phyloP scores from a whole-genome alignment of 2,329 filamentous ascomycete species.

The Microsporum ferrugineum region DNA sequence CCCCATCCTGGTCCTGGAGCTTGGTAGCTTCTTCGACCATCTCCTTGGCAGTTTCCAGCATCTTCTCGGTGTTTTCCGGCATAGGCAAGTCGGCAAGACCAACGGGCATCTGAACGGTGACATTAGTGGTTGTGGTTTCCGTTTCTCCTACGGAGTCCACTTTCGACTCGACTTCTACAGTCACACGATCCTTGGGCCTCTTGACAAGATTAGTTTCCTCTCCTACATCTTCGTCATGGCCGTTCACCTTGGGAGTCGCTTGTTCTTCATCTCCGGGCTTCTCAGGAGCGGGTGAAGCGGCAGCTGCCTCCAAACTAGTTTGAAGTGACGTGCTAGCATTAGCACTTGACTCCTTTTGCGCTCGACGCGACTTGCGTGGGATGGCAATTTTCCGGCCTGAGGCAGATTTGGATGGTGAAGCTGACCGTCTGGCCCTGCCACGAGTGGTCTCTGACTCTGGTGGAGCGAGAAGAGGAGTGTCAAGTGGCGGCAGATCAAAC shows the following conservation, averaged over 20 bases:
- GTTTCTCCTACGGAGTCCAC: slow-evolving; percentile 42
- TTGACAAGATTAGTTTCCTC: slow-evolving; percentile 7
- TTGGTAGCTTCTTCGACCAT: slow-evolving; percentile 68
- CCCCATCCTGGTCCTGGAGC: slow-evolving; percentile 28
- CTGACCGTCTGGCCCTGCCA: slow-evolving; percentile 47
- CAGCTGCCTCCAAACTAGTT: slow-evolving; percentile 36
- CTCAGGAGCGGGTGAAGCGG: slow-evolving; percentile 20
- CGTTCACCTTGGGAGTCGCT: slow-evolving; percentile 18
- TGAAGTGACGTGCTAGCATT: slow-evolving; percentile 40
- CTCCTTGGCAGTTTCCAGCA: slow-evolving; percentile 75
- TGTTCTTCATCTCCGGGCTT: slow-evolving; percentile 18
- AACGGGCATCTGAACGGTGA: slow-evolving; percentile 65
- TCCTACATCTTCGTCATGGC: slow-evolving; percentile 23
- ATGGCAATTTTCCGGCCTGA: slow-evolving; percentile 43
- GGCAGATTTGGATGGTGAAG: slow-evolving; percentile 42
- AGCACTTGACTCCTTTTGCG: slow-evolving; percentile 39
- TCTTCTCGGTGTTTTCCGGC: slow-evolving; percentile 65
- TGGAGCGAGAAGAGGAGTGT: slow-evolving; percentile 24
- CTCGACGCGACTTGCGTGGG: slow-evolving; percentile 44
- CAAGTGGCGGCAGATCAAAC: slow-evolving; percentile 49
- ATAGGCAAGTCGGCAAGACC: slow-evolving; percentile 55
- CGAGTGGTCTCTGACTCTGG: slow-evolving; percentile 23
- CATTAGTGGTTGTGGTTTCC: slow-evolving; percentile 59
- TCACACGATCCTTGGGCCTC: slow-evolving; percentile 39
- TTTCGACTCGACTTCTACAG: slow-evolving; percentile 58